Evolutionary conservation across 441 rosid genomes (phyloP).

Genomic region (Bruguiera hainesii): DNA sequence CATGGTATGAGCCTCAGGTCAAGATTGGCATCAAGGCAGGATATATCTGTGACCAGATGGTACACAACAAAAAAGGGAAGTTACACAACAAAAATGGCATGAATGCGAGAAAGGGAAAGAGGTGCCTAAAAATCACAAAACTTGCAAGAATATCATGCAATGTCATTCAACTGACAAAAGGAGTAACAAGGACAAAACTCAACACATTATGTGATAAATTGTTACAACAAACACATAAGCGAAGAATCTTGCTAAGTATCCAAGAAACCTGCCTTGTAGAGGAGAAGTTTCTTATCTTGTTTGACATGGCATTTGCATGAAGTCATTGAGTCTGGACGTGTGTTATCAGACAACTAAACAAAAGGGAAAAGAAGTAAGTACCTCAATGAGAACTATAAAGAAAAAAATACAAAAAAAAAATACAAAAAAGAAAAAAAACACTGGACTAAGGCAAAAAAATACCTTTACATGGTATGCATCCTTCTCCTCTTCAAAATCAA

Average conservation of each 20-base stretch:
- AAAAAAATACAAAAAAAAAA: neutral
- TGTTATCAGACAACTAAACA: constrained; percentile 48
- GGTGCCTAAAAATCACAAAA: neutral
- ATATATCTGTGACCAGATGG: constrained; percentile 43
- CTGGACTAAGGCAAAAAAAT: neutral
- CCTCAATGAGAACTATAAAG: constrained; percentile 2
- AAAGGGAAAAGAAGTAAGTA: constrained; percentile 10
- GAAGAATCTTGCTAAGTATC: neutral
- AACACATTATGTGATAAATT: neutral
- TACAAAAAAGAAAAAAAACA: neutral
- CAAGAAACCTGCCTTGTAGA: constrained; percentile 31
- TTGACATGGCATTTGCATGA: constrained; percentile 48
- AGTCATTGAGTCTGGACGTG: constrained; percentile 36
- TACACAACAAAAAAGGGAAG: constrained; percentile 18
- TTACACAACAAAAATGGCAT: neutral
- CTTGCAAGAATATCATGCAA: neutral
- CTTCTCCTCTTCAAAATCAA: constrained; percentile 40
- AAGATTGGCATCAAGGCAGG: constrained; percentile 53
- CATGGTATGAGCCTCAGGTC: constrained; percentile 55
- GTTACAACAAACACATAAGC: neutral
- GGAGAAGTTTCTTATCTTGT: constrained; percentile 35
- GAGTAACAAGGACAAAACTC: no score
- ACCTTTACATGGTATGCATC: constrained; percentile 62
- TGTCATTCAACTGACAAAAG: neutral
- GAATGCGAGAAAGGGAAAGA: neutral